Conservation (phyloP, 805 yeast genomes). For the Saccharomycopsis vini region DNA sequence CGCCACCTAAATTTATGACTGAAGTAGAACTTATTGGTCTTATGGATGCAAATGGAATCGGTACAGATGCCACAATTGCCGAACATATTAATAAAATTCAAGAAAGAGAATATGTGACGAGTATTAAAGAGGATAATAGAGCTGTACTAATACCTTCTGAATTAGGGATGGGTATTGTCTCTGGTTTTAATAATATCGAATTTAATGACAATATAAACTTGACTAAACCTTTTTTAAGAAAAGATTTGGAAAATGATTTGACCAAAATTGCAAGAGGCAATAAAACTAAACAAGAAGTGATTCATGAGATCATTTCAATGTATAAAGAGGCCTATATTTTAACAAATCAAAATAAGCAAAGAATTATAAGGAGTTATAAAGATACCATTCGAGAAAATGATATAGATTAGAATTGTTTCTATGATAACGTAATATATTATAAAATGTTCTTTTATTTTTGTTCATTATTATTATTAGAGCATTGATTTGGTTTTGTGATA, state of each 20-base stretch:
- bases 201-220: slow-evolving; percentile 57
- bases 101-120: slow-evolving; percentile 55
- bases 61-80: slow-evolving; percentile 98
- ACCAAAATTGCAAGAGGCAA: slow-evolving; percentile 61
- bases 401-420: too few species aligned
- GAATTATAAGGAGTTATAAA: slow-evolving; percentile 30
- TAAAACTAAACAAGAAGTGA: slow-evolving; percentile 42
- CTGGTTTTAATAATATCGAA: slow-evolving; percentile 76
- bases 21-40: slow-evolving; percentile 86
- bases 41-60: slow-evolving; percentile 97
- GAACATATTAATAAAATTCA: slow-evolving; percentile 86
- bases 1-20: slow-evolving; percentile 77
- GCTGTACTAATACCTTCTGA: slow-evolving; percentile 62
- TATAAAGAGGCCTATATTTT: slow-evolving; percentile 54
- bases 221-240: slow-evolving; percentile 82
- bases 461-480: too few species aligned
- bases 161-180: slow-evolving; percentile 79
- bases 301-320: slow-evolving; percentile 42
- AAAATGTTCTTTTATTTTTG: too few species aligned
- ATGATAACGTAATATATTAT: too few species aligned
- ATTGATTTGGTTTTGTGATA: too few species aligned
- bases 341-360: slow-evolving; percentile 34
- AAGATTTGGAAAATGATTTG: slow-evolving; percentile 61
- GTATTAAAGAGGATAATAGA: slow-evolving; percentile 31
- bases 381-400: slow-evolving; percentile 13